Evolutionary conservation across 345 rosid genomes (phyloP).

Genomic region (Rhizophora mangle): DNA sequence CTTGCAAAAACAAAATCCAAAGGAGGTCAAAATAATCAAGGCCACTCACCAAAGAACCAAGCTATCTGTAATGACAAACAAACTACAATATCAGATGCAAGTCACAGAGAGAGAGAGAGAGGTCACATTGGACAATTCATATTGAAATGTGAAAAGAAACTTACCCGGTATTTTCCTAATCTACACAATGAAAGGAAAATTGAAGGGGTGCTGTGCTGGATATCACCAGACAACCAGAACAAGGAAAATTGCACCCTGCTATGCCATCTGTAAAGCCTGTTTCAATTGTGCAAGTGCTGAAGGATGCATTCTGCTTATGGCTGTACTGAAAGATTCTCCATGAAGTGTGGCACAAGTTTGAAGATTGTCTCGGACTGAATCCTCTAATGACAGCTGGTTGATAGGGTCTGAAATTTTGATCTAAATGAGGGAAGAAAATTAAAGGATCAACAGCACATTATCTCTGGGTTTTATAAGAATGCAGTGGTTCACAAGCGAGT

Average conservation of each 20-base stretch:
- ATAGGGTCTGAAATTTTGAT: conserved; percentile 79
- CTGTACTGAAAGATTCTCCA: conserved; percentile 77
- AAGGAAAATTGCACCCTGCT: conserved; percentile 12
- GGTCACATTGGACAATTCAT: not conserved
- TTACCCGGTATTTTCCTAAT: conserved; percentile 27
- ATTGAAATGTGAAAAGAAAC: not conserved
- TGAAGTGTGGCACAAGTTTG: conserved; percentile 79
- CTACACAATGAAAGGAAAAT: conserved; percentile 1
- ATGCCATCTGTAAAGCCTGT: conserved; percentile 82
- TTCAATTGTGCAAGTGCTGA: conserved; percentile 80
- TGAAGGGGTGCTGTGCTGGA: conserved; percentile 8
- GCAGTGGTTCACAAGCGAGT: not conserved
- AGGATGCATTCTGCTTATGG: conserved; percentile 78
- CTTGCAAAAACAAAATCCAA: conserved; percentile 9
- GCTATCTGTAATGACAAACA: conserved; percentile 25
- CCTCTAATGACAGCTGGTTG: conserved; percentile 73
- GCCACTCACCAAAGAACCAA: conserved; percentile 13
- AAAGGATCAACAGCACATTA: not conserved
- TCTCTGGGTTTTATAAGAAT: not conserved
- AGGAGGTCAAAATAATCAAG: conserved; percentile 28
- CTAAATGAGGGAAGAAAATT: conserved; percentile 31
- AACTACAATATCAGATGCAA: conserved; percentile 9
- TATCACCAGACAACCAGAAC: not conserved
- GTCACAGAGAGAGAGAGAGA: not conserved
- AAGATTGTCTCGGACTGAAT: conserved; percentile 75